Evolutionary conservation across 164 flowering plant genomes (phyloP), one percentile per base, ranked within the genome.

Genomic region (Umbilicus rupestris): DNA sequence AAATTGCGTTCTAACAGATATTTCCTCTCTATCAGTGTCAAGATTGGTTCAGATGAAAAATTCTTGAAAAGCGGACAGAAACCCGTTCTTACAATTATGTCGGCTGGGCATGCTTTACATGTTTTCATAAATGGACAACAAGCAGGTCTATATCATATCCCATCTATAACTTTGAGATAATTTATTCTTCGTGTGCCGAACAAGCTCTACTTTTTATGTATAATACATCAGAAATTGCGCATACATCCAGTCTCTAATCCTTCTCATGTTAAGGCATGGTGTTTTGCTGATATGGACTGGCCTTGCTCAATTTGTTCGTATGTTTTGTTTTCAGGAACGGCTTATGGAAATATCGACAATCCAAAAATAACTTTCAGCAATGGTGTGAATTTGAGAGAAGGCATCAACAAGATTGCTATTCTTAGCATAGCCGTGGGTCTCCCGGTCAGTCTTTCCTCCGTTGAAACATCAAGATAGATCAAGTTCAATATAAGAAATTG

Each of bases 391-490:
- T 65, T 95, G 75, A 80, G 78, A 74, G 86, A 86, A 75, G 99
- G 99, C 35, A 68, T 77, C 30, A 95, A 95, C 81, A 86, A 70
- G 70, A 88, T 95, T 66, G 68, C 98, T 26, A 77, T 95, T 33
- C 80, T 95, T 37, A 92, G 97, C 75, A 78, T 88, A 66, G 91
- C 99, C 47, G 92, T 90, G 77, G 99, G 99, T 66, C 92, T 95
- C 24, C 97, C 98, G 80, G 99, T 92, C 26, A 33, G 86, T 76
- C 57, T 71, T 76, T 73, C 62, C 33, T 70, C 45, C 68, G 55
- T 59, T 35, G 64, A 63, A 69, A 31, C 64, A 31, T 57, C 47
- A 29, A 24, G 49, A 24, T 29, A 37, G 4, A 47, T 6, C 69
- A 17, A 26, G 30, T 35, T 30, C 16, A 28, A 26, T 22, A 8